phyloP scores from a whole-genome alignment of 1,139 yeast species.

The Suhomyces wounanorum region DNA sequence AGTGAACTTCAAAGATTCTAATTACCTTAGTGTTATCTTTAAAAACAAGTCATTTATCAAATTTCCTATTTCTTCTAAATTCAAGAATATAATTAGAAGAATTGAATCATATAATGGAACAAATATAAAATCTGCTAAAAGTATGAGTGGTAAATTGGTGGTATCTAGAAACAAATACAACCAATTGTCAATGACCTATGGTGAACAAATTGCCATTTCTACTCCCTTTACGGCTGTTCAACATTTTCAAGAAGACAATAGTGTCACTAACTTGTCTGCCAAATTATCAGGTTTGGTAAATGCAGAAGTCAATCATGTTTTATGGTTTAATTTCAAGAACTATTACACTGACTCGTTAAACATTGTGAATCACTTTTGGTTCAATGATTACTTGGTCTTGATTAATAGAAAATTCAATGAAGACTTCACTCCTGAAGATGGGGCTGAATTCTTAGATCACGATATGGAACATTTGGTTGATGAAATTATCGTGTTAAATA shows the following conservation, averaged over 20 bases:
- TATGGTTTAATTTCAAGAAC: slow-evolving; percentile 46
- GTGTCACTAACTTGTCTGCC: not conserved
- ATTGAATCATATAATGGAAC: slow-evolving; percentile 25
- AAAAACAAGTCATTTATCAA: slow-evolving; percentile 23
- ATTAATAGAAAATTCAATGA: slow-evolving; percentile 33
- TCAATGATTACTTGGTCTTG: slow-evolving; percentile 35
- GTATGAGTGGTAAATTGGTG: slow-evolving; percentile 24
- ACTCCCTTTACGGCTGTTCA: slow-evolving; percentile 31
- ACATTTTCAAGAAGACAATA: not conserved
- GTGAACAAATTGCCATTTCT: slow-evolving; percentile 30
- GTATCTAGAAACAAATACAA: slow-evolving; percentile 26
- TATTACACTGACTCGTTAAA: slow-evolving; percentile 37
- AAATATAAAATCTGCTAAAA: slow-evolving; percentile 16
- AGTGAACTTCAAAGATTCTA: slow-evolving; percentile 27
- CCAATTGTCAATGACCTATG: slow-evolving; percentile 29
- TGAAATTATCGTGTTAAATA: slow-evolving; percentile 42
- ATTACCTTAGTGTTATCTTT: slow-evolving; percentile 31
- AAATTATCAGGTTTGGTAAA: slow-evolving; percentile 19
- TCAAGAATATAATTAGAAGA: slow-evolving; percentile 29
- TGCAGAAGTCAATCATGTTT: slow-evolving; percentile 33
- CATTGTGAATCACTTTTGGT: slow-evolving; percentile 41
- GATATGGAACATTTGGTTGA: slow-evolving; percentile 39
- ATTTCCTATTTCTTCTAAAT: slow-evolving; percentile 36
- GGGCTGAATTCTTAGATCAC: slow-evolving; percentile 22
- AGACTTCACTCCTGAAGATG: slow-evolving; percentile 20